Evolutionary conservation across 106 monocot species (phyloP), one percentile per base, ranked within the genome.

Genomic region (Alisma plantagoaquatica): DNA sequence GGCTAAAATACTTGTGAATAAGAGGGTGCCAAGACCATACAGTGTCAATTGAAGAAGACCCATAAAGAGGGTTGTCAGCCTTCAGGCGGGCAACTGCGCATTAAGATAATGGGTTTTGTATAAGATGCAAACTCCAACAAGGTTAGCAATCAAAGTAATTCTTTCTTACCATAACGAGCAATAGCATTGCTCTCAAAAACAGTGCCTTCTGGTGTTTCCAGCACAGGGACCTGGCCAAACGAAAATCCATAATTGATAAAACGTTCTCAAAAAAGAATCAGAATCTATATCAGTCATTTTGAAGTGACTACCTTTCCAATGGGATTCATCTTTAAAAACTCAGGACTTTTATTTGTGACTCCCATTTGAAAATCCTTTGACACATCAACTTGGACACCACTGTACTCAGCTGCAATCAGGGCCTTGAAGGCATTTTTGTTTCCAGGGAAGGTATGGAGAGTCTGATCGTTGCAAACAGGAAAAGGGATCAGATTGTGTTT

Each of bases 151-250:
- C 1, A 25, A 27, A 8, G 2, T 9, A 32, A n/a, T 2, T 11
- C 2, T 30, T 3, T 12, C 45, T 19, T 87, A 93, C 93, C 75
- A 62, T 83, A 87, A 10, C 93, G 82, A 30, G 87, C 83, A 19
- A 93, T 87, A 2, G 93, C 72, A 70, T 93, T 83, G 60, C 93
- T 93, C 63, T 93, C 93, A 64, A 83, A 87, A 41, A 93, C 23
- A 14, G 80, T 51, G 46, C 93, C 93, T 31, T 93, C 93, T 50
- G 93, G 87, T 33, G 87, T 93, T 58, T 93, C 83, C 66, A 93
- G 53, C 33, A 93, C 93, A 57, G 93, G 93, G 57, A 93, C 57
- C 92, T 93, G 46, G 31, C 62, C 27, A 10, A 59, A 55, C 29
- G 54, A 43, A 54, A 18, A 12, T 18, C 10, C 3, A 16, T 17